phyloP scores from a whole-genome alignment of 257 asterid species.

The Solanum arcanum region DNA sequence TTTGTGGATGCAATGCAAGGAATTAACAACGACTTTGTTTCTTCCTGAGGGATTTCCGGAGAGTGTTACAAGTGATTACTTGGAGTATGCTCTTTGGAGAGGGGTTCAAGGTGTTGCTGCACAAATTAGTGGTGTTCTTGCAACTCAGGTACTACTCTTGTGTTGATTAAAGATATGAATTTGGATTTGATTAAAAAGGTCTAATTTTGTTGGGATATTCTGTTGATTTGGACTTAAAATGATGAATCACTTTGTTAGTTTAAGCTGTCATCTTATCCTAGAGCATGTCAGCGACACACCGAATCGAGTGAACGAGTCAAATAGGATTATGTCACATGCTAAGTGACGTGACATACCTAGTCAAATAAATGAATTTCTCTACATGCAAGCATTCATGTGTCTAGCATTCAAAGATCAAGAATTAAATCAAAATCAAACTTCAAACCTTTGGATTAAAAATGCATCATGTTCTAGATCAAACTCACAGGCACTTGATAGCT shows the following conservation, averaged over 20 bases:
- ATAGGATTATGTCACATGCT: not conserved
- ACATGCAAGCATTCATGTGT: not conserved
- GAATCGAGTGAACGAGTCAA: not conserved
- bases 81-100: conserved; percentile 97
- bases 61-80: conserved; percentile 86
- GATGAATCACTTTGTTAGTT: not conserved
- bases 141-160: conserved; percentile 59
- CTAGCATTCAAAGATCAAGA: not conserved
- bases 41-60: conserved; percentile 89
- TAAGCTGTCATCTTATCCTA: not conserved
- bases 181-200: not conserved
- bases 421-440: not conserved
- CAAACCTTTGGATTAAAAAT: not conserved
- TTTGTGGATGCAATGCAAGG: conserved; percentile 63
- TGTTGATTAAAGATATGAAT: not conserved
- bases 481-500: not conserved
- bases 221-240: not conserved
- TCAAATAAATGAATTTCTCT: not conserved
- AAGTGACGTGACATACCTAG: no score
- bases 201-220: not conserved
- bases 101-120: conserved; percentile 96
- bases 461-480: not conserved
- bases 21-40: conserved; percentile 37
- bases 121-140: conserved; percentile 90
- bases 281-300: not conserved